A percentile compares a stretch with the other conserved stretches of the same genome.
Conservation (phyloP, 2,329 filamentous ascomycete genomes). For the Aspergillus sp. region DNA sequence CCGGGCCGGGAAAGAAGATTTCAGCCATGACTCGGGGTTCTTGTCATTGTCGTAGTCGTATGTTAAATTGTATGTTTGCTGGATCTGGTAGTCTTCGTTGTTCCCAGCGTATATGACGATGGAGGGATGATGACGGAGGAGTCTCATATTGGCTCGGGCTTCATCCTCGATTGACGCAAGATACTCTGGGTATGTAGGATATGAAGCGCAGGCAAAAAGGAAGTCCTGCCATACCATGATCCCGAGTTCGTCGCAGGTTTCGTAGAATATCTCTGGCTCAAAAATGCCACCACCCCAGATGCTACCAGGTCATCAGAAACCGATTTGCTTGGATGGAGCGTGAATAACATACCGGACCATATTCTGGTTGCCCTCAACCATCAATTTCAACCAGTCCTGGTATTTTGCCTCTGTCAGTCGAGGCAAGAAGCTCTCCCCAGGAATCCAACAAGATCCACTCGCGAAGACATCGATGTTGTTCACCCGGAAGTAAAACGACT, state of each 20-base stretch:
- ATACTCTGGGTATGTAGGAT: slow-evolving; percentile 47
- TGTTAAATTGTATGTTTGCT: not conserved
- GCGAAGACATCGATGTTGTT: slow-evolving; percentile 66
- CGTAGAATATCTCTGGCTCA: slow-evolving; percentile 72
- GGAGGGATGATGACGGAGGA: not conserved
- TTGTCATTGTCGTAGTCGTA: no score
- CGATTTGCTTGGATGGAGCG: no score
- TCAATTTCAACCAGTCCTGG: slow-evolving; percentile 59
- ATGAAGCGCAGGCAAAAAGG: slow-evolving; percentile 78
- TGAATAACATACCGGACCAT: slow-evolving; percentile 49
- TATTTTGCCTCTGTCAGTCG: slow-evolving; percentile 56
- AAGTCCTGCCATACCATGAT: slow-evolving; percentile 89
- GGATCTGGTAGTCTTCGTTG: not conserved
- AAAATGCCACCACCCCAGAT: slow-evolving; percentile 74
- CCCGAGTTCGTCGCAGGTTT: slow-evolving; percentile 73
- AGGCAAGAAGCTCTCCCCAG: slow-evolving; percentile 61
- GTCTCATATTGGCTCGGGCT: not conserved
- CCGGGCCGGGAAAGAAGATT: slow-evolving; percentile 78
- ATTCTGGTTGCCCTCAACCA: slow-evolving; percentile 60
- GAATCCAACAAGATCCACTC: slow-evolving; percentile 66
- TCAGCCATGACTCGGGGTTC: not conserved
- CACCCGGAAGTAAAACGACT: slow-evolving; percentile 64
- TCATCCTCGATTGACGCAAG: not conserved
- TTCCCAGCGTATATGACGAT: not conserved
- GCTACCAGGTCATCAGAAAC: no score